These are phyloP conservation scores for Backusella tuberculispora DNA, from an alignment of 192 early-diverging fungal species.

Conservation along the genomic window DNA sequence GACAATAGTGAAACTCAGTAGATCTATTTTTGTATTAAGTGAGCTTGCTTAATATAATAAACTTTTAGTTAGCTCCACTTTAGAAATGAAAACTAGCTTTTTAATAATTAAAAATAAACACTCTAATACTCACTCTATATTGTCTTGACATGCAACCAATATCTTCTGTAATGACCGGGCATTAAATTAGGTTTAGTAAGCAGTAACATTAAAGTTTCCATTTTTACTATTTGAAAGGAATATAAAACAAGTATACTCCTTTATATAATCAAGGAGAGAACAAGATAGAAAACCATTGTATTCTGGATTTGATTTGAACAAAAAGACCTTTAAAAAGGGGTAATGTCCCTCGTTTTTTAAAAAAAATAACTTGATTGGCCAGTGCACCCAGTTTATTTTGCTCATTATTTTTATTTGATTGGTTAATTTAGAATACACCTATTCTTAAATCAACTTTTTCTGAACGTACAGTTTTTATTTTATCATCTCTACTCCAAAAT, in stretches of 20 bases:
- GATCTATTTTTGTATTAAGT: no score
- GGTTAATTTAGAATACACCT: not conserved
- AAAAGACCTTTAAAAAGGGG: not conserved
- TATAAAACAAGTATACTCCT: not conserved
- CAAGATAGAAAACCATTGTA: not conserved
- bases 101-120: no score
- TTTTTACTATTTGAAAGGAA: not conserved
- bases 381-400: not conserved
- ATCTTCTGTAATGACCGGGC: not conserved
- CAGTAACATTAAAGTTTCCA: not conserved
- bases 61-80: no score
- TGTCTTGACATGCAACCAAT: not conserved
- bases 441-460: conserved; percentile 7
- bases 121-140: not conserved
- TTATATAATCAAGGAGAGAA: not conserved
- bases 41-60: no score
- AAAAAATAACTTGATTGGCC: not conserved
- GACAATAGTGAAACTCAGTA: no score
- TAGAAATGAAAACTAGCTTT: no score
- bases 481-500: conserved; percentile 10
- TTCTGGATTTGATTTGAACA: not conserved
- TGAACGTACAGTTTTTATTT: not conserved
- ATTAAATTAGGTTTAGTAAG: not conserved
- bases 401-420: not conserved
- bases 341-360: conserved; percentile 4